Evolutionary conservation across 352 stramenopile species (phyloP).

Genomic region (Elongisporangium senticosum): DNA sequence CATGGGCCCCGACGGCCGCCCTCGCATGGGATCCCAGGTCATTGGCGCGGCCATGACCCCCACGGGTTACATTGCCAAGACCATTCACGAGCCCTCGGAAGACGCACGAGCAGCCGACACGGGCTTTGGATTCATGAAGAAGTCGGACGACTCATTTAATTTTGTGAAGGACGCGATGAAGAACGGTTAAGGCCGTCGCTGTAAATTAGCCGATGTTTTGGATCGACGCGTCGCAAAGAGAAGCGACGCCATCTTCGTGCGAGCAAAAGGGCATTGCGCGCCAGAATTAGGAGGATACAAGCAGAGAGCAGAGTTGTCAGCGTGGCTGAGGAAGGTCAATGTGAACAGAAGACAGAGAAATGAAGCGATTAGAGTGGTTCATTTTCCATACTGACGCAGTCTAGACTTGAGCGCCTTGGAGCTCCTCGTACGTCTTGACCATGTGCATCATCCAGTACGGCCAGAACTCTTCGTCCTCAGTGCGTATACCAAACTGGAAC

Average conservation of each 20-base stretch:
- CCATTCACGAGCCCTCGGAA: conserved; percentile 78
- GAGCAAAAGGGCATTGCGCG: conserved; percentile 11
- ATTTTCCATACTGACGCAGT: background rate
- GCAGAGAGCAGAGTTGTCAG: conserved; percentile 12
- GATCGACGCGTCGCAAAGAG: conserved; percentile 21
- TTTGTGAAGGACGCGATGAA: conserved; percentile 88
- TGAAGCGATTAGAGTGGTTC: conserved; percentile 5
- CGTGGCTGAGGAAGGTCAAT: conserved; percentile 20
- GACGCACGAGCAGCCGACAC: conserved; percentile 53
- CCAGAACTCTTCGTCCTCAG: background rate
- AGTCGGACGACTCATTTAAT: conserved; percentile 87
- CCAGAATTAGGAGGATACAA: conserved; percentile 10
- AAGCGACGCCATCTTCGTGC: conserved; percentile 20
- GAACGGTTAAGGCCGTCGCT: conserved; percentile 53
- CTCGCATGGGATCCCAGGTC: conserved; percentile 50
- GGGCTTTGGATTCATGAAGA: conserved; percentile 85
- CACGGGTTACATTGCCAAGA: conserved; percentile 84
- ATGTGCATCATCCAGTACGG: conserved; percentile 1
- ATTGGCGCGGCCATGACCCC: conserved; percentile 84
- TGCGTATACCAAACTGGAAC: background rate
- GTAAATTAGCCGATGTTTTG: conserved; percentile 49
- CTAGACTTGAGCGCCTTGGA: background rate
- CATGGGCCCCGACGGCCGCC: conserved; percentile 17
- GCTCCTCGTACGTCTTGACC: background rate
- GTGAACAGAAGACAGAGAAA: conserved; percentile 18